Base-by-base conservation (phyloP, 495 filamentous ascomycete species). In the Aspergillus heteromorphus region DNA sequence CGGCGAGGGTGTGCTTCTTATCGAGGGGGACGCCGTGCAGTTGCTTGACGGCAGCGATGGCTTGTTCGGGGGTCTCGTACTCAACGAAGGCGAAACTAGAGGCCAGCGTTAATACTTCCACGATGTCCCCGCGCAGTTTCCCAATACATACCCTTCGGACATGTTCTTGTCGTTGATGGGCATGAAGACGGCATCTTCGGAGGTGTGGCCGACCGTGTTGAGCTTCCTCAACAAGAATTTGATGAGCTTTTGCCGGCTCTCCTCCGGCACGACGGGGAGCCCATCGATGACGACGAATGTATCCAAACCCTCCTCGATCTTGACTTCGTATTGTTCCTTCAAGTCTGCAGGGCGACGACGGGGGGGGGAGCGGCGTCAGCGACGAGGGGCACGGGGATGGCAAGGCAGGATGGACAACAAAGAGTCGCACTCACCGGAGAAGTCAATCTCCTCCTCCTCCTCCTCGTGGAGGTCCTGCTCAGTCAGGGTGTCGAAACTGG, bases 211-310 rank as follows among this genome's bases (percentile, higher is more conserved):
- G 51, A 89, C 87, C 49, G 83, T 76, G 69, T 84, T 88, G 58
- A 98, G 78, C 79, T 93, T 96, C 76, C 89, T 88, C 68, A 93
- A 76, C 69, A 98, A 75, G 72, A 96, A 96, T 70, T 97, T 97
- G 61, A 95, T 78, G 50, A 98, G 84, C 73, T 95, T 96, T 23
- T 89, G 82, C 67, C 87, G 87, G 74, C 82, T 88, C 25, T 89
- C 91, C 65, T 88, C 87, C 51, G 79, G 70, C 43, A 98, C 93
- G 45, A 85, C 73, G 52, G 93, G 93, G 30, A 97, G 82, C 58
- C 93, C 93, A 73, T 98, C 93, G 69, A 96, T 80, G 48, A 97
- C 90, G 53, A 98, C 85, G 62, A 98, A 98, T 57, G 89, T 86
- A 66, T 98, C 93, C 64, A 96, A 83, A 50, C 93, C 92, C 69